These are phyloP conservation scores for Penicillium sp. DNA, from an alignment of 2,329 filamentous ascomycete genomes.

Conservation along the genomic window DNA sequence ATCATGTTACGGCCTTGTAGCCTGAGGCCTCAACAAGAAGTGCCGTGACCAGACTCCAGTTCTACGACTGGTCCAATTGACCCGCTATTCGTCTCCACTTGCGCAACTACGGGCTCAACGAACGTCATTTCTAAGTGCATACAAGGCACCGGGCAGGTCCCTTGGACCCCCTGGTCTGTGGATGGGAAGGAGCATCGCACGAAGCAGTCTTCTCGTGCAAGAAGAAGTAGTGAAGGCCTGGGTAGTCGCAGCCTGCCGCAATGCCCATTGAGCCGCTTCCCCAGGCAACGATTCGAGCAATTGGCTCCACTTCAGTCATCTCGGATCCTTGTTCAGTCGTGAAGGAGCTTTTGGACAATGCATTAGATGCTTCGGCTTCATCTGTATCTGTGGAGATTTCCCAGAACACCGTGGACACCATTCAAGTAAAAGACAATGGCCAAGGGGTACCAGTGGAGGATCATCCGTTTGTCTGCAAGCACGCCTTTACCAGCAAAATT, in stretches of 20 bases:
- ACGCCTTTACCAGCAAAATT: constrained; percentile 61
- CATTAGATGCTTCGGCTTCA: constrained; percentile 57
- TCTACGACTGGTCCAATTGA: no score
- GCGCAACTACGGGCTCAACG: background rate
- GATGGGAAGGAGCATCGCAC: background rate
- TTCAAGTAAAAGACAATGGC: constrained; percentile 60
- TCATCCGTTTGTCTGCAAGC: constrained; percentile 49
- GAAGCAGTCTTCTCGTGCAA: background rate
- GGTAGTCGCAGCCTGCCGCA: constrained; percentile 9
- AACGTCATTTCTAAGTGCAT: background rate
- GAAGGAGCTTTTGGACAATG: constrained; percentile 63
- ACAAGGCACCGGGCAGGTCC: no score
- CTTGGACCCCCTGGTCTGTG: no score
- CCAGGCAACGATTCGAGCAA: constrained; percentile 41
- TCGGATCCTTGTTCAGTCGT: constrained; percentile 52
- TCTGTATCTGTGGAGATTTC: constrained; percentile 54
- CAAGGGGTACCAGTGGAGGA: constrained; percentile 55
- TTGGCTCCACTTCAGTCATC: constrained; percentile 54
- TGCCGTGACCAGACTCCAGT: no score
- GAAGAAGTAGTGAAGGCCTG: constrained; percentile 3
- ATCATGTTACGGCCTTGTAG: no score
- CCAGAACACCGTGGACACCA: constrained; percentile 53
- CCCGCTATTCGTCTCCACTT: background rate
- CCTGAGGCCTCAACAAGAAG: no score
- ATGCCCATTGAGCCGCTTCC: constrained; percentile 46